These are phyloP conservation scores for Podospora pseudocomata DNA, from an alignment of 495 filamentous ascomycete species.

Conservation along the genomic window DNA sequence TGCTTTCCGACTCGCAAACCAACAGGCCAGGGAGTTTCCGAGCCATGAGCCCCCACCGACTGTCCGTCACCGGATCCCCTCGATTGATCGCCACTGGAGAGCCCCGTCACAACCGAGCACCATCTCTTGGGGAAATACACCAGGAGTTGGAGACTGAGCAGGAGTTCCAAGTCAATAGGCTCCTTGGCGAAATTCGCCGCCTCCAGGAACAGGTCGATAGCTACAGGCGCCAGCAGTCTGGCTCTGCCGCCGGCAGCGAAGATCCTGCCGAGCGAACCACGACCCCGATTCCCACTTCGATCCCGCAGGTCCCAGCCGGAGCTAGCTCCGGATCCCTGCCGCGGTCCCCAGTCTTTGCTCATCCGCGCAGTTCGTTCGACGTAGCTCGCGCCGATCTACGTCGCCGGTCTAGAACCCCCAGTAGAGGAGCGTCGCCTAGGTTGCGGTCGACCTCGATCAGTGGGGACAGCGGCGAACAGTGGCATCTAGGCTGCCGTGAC, in stretches of 20 bases:
- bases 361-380: conserved; percentile 54
- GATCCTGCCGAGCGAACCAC: conserved; percentile 63
- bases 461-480: conserved; percentile 46
- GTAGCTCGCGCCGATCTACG: conserved; percentile 52
- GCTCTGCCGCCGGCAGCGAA: conserved; percentile 56
- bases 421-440: conserved; percentile 53
- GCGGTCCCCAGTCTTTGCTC: conserved; percentile 52
- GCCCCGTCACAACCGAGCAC: conserved; percentile 61
- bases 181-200: conserved; percentile 82
- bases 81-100: conserved; percentile 51
- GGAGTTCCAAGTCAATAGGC: conserved; percentile 91
- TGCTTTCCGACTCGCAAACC: conserved; percentile 46
- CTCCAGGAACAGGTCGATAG: conserved; percentile 79
- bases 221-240: conserved; percentile 42
- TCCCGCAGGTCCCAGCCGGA: conserved; percentile 26
- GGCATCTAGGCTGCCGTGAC: conserved; percentile 55
- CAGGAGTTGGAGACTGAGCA: conserved; percentile 94
- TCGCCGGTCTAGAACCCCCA: conserved; percentile 54
- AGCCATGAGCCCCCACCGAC: conserved; percentile 49
- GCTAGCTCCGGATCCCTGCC: conserved; percentile 39
- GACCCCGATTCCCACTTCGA: conserved; percentile 29
- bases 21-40: conserved; percentile 35
- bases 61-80: conserved; percentile 55
- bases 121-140: conserved; percentile 89
- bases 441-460: conserved; percentile 54